These are phyloP conservation scores for Trametes elegans DNA, from an alignment of 768 basidiomycete genomes.

Conservation along the genomic window DNA sequence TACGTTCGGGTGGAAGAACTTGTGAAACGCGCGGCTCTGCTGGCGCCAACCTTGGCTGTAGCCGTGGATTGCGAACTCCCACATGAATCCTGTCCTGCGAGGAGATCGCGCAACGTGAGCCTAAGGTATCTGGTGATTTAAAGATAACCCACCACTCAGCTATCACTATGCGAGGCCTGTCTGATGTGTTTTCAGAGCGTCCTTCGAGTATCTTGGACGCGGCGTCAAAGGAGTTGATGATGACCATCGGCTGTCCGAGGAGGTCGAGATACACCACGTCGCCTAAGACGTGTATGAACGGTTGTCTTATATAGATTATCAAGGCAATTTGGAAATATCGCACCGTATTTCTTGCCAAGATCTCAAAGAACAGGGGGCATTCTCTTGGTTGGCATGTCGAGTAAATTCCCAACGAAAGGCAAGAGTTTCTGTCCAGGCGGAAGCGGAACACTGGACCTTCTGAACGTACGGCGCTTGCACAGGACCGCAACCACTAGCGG, in stretches of 20 bases:
- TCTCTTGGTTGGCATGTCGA: conserved; percentile 18
- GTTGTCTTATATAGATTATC: background rate
- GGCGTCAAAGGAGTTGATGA: conserved; percentile 60
- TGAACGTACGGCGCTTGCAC: background rate
- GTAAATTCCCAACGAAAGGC: conserved; percentile 24
- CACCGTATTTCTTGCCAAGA: conserved; percentile 20
- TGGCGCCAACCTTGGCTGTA: background rate
- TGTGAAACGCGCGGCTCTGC: background rate
- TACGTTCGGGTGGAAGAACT: background rate
- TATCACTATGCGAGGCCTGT: conserved; percentile 70
- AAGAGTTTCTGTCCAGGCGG: conserved; percentile 25
- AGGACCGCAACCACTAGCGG: background rate
- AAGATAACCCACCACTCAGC: conserved; percentile 54
- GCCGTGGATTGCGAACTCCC: background rate
- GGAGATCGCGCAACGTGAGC: background rate
- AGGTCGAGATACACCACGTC: conserved; percentile 63
- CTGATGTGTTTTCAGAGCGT: conserved; percentile 68
- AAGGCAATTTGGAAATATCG: background rate
- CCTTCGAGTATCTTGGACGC: conserved; percentile 66
- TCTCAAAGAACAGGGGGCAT: conserved; percentile 13
- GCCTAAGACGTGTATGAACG: conserved; percentile 36
- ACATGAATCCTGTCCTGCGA: background rate
- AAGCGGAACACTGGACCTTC: background rate
- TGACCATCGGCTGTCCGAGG: conserved; percentile 63
- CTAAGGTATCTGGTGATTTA: no score